Evolutionary conservation across 1,284 basidiomycete genomes (phyloP).

Genomic region (Lentinula novae-zelandiae): DNA sequence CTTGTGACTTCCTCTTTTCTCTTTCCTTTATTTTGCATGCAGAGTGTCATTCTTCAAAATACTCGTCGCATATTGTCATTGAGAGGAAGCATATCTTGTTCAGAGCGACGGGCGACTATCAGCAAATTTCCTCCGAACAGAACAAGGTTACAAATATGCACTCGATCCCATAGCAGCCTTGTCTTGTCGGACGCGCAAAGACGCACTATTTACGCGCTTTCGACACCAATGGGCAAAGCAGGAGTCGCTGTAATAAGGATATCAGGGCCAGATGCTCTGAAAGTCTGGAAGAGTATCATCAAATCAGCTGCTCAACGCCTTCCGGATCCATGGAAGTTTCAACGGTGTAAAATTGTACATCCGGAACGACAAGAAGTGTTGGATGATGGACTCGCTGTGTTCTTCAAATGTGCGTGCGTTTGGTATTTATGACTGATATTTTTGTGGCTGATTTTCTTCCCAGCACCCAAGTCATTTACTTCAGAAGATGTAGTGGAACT

Average conservation of each 20-base stretch:
- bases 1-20: not conserved
- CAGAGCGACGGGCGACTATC: not conserved
- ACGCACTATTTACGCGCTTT: slow-evolving; percentile 81
- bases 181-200: slow-evolving; percentile 57
- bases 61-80: not conserved
- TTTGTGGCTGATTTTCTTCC: not conserved
- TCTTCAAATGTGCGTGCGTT: slow-evolving; percentile 61
- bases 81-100: not conserved
- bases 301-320: slow-evolving; percentile 17
- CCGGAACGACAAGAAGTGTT: slow-evolving; percentile 59
- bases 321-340: slow-evolving; percentile 61
- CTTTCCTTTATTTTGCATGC: not conserved
- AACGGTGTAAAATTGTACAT: slow-evolving; percentile 67
- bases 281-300: slow-evolving; percentile 61
- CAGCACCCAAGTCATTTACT: slow-evolving; percentile 76
- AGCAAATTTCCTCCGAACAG: not conserved
- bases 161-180: slow-evolving; percentile 10
- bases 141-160: not conserved
- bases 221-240: slow-evolving; percentile 79
- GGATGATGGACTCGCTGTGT: slow-evolving; percentile 82
- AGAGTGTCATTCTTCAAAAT: not conserved
- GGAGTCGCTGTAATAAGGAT: slow-evolving; percentile 81
- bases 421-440: not conserved
- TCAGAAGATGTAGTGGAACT: slow-evolving; percentile 82
- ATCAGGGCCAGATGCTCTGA: slow-evolving; percentile 67